phyloP scores from a whole-genome alignment of 2,329 filamentous ascomycete genomes.

The Fusarium napiforme region DNA sequence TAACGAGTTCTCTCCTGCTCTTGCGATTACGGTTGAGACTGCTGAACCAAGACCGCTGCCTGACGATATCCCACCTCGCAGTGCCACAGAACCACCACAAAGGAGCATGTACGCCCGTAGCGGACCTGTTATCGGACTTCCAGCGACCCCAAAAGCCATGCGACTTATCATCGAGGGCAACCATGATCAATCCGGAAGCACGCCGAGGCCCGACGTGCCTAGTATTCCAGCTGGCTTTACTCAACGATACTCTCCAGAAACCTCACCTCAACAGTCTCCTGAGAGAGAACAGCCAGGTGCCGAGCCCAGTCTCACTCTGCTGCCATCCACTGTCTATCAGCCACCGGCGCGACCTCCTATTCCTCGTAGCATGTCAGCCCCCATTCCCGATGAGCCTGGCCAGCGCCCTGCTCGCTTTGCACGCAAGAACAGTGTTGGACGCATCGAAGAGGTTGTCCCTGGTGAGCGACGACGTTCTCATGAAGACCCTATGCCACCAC shows the following conservation, averaged over 20 bases:
- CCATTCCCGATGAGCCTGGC: constrained; percentile 55
- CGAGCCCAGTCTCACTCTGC: constrained; percentile 55
- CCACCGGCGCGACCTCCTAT: constrained; percentile 62
- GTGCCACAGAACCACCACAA: constrained; percentile 71
- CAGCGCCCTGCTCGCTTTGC: constrained; percentile 40
- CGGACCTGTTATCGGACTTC: constrained; percentile 76
- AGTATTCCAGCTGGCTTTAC: constrained; percentile 61
- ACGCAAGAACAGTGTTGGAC: constrained; percentile 52
- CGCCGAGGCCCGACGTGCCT: constrained; percentile 65
- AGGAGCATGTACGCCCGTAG: constrained; percentile 61
- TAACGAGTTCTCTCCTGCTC: constrained; percentile 56
- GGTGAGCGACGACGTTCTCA: constrained; percentile 59
- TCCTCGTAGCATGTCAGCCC: constrained; percentile 71
- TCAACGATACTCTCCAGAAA: constrained; percentile 55
- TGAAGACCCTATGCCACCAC: constrained; percentile 61
- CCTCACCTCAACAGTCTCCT: constrained; percentile 52
- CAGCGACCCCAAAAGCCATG: constrained; percentile 92
- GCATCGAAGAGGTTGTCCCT: constrained; percentile 60
- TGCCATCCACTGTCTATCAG: constrained; percentile 70
- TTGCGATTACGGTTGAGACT: constrained; percentile 53
- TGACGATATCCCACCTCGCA: constrained; percentile 64
- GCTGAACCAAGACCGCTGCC: constrained; percentile 54
- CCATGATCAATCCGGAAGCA: constrained; percentile 51
- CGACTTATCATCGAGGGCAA: constrained; percentile 76
- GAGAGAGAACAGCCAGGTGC: constrained; percentile 46